Conservation (phyloP, 331 rosid genomes). For the Arachis monticola region DNA sequence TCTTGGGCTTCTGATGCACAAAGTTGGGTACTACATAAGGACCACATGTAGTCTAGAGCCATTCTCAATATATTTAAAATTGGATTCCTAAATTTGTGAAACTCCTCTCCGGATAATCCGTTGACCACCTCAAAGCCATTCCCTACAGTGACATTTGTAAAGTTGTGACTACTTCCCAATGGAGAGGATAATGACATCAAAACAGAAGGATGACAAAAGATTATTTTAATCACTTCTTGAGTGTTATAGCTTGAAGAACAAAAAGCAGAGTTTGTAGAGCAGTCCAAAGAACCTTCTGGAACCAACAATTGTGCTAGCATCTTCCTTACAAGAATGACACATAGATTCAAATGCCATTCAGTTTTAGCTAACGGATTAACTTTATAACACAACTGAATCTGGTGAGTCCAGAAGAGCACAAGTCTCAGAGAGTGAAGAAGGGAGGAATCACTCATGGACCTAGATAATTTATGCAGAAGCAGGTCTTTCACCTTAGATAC, state of each 20-base stretch:
- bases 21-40: conserved; percentile 44
- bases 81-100: conserved; percentile 53
- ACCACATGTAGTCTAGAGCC: conserved; percentile 60
- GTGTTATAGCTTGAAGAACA: conserved; percentile 51
- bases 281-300: conserved; percentile 46
- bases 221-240: conserved; percentile 62
- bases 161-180: conserved; percentile 47
- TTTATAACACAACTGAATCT: conserved; percentile 54
- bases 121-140: conserved; percentile 47
- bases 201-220: conserved; percentile 70
- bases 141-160: conserved; percentile 38
- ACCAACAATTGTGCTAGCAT: conserved; percentile 54
- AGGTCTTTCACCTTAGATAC: conserved; percentile 59
- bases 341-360: conserved; percentile 58
- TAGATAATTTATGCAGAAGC: conserved; percentile 65
- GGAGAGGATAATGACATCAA: conserved; percentile 58
- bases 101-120: conserved; percentile 48
- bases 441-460: conserved; percentile 43
- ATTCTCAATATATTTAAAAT: conserved; percentile 62
- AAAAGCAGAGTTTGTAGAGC: conserved; percentile 35
- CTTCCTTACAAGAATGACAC: conserved; percentile 56
- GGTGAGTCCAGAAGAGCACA: conserved; percentile 77
- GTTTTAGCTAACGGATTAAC: conserved; percentile 51
- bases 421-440: conserved; percentile 58
- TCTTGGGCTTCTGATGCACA: conserved; percentile 46